Evolutionary conservation across 1,139 yeast species (phyloP), one percentile per base, ranked within the genome.

Genomic region (Debaryomyces nepalensis): DNA sequence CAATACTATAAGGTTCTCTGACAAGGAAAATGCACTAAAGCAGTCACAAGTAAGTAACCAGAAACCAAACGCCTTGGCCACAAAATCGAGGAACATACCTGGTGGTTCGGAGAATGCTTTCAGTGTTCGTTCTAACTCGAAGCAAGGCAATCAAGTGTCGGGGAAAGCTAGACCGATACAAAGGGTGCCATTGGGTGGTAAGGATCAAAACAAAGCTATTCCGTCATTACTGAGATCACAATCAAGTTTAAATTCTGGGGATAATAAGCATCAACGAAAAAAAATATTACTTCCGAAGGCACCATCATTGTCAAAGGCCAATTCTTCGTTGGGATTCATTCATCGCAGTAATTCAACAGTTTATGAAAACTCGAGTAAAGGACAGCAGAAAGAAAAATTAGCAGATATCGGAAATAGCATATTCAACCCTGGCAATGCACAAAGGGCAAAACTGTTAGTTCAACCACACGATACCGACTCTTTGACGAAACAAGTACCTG

Each of bases 171-270:
- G 3, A 7, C 21, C 18, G 23, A 30, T 43, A 35, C 33, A 53
- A 31, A 58, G 81, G 49, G 63, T 75, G 1, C 81, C 82, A 0
- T 64, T 77, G 44, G 79, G 79, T 3, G 80, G 80, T 2, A 77
- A 77, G 50, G 75, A 73, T 52, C 69, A 63, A 41, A 76, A 76
- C 52, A 51, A 52, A 21, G 48, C 49, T 24, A 40, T 58, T n/a
- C 66, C 70, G 1, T 39, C 56, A 3, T 58, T 71, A 45, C 64
- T 58, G 39, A 57, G 75, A 44, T 69, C 76, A 2, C 64, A 66
- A 39, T 58, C 73, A 9, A 53, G 62, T 14, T 45, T 67, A 22
- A 54, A 43, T 19, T 12, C 41, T 22, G 24, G 23, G 8, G 44
- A 42, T 14, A 34, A 30, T 11, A 38, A 39, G 8, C 37, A 33